Base-by-base conservation (phyloP, 306 rosid genomes). In the Biancaea sappan region DNA sequence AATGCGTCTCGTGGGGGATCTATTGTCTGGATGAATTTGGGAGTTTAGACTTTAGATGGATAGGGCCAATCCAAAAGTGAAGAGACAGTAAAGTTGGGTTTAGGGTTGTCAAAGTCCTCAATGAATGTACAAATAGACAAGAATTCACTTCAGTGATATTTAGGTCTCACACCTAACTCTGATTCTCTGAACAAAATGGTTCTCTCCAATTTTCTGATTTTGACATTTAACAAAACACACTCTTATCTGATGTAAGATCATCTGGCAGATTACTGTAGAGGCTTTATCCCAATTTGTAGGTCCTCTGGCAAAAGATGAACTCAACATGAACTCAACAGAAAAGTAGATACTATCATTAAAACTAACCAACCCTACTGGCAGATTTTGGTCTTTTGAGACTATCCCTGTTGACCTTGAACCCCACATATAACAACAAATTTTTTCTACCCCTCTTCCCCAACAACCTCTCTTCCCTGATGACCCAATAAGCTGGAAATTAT, bases 11-110 rank as follows among this genome's bases (percentile, higher is more conserved):
- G 8, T 41, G 21, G 52, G 72, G 50, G 67, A 56, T 41, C 38
- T 64, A 69, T 8, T 74, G 73, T 52, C 62, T 75, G 43, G 7
- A 38, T 56, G 1, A 0, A 50, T 47, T 76, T 25, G 66, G 70
- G 19, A 76, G 38, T 76, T 3, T 56, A 3, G 29, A 56, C 14
- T 76, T 3, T 56, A 3, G 29, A 56, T 18, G 41, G n/a, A 34
- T 12, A 46, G n/a, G 22, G 7, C 65, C 46, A 34, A 29, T 58
- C 10, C 59, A 3, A 46, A 56, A 24, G 8, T 64, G 77, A 31
- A 65, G 11, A 6, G n/a, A 50, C 1, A 18, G 7, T 47, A 18
- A 50, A 50, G 25, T 18, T 50, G 4, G 4, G 19, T 46, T 46
- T 46, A 46, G 21, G 1, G 1, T 13, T 47, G 53, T 16, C 53